Percentiles rank a stretch among this genome's conserved stretches.
phyloP scores from a whole-genome alignment of 306 rosid species.

The Medicago lupulina region DNA sequence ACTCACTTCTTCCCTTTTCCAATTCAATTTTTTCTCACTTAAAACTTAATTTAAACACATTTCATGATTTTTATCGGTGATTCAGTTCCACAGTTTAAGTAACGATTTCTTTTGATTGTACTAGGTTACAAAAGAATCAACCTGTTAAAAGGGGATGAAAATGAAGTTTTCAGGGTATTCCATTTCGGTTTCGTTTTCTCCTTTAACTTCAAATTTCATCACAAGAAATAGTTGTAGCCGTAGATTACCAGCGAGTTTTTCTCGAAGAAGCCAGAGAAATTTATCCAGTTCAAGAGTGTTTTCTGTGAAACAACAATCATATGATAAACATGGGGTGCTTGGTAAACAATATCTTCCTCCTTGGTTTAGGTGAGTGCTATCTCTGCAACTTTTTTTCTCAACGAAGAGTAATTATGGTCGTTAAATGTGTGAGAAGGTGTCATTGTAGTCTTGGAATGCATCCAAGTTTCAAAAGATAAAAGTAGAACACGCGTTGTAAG shows the following conservation, averaged over 20 bases:
- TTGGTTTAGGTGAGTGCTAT: constrained; percentile 71
- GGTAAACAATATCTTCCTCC: constrained; percentile 75
- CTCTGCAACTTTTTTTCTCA: neutral
- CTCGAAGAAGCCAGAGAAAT: constrained; percentile 43
- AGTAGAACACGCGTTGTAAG: neutral
- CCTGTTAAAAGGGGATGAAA: constrained; percentile 54
- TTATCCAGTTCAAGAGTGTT: constrained; percentile 43
- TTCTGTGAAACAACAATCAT: constrained; percentile 42
- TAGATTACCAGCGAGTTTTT: constrained; percentile 48
- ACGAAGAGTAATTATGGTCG: neutral
- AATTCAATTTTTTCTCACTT: too few relatives aligned
- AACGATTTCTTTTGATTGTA: too few relatives aligned
- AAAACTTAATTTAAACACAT: too few relatives aligned
- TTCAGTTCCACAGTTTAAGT: too few relatives aligned
- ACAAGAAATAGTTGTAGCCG: constrained; percentile 39
- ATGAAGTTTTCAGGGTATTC: constrained; percentile 74
- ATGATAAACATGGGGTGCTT: constrained; percentile 52
- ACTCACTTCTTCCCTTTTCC: too few relatives aligned
- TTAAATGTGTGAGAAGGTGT: neutral
- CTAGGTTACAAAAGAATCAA: too few relatives aligned
- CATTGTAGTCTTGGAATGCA: neutral
- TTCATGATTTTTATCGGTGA: too few relatives aligned
- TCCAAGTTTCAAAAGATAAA: neutral
- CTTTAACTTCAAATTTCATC: constrained; percentile 49
- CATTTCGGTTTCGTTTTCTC: constrained; percentile 55